Evolutionary conservation across 345 rosid species (phyloP), one percentile per base, ranked within the genome.

Genomic region (Eutrema japonicum): DNA sequence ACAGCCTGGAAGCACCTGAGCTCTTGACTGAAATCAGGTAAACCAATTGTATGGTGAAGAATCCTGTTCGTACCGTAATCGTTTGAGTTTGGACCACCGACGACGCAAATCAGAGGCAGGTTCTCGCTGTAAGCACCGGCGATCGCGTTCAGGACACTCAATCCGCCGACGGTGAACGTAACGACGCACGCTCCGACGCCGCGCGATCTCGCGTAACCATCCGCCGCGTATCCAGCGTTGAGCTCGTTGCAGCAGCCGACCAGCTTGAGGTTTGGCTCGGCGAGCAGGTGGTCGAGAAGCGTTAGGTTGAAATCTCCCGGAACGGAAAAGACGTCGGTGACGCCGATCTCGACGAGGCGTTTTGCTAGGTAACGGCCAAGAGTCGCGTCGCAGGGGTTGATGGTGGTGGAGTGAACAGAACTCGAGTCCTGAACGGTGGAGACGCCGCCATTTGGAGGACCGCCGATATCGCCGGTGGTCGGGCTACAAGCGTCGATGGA

Each of bases 201-300:
- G 1, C 87, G 84, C 1, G 89, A 76, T 67, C 91, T 73, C 0
- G 88, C 94, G 75, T 88, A 86, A 11, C 94, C 91, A 52, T 88
- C 89, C 1, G 90, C 93, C 5, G 89, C 87, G 60, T 88, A 88
- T 2, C 89, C 91, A 0, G 91, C 93, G 42, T 85, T 86, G 32
- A 90, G 89, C 86, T 88, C 96, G 70, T 85, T 86, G 73, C 93
- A 90, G 84, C 93, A 88, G 7, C 96, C 93, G 51, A 88, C 10
- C 36, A 73, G 72, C 52, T 71, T 88, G 50, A 90, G 84, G 46
- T 52, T 77, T 0, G 91, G 88, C 85, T 86, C 93, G 0, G 89
- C 85, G 4, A 89, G 75, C 18, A 89, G 82, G 60, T 86, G 90
- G 57, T 87, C 92, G 26, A 87, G 90, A 6, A 87, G 86, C 26